Base-by-base conservation (phyloP, 2,329 filamentous ascomycete species). In the Metarhizium sp. region DNA sequence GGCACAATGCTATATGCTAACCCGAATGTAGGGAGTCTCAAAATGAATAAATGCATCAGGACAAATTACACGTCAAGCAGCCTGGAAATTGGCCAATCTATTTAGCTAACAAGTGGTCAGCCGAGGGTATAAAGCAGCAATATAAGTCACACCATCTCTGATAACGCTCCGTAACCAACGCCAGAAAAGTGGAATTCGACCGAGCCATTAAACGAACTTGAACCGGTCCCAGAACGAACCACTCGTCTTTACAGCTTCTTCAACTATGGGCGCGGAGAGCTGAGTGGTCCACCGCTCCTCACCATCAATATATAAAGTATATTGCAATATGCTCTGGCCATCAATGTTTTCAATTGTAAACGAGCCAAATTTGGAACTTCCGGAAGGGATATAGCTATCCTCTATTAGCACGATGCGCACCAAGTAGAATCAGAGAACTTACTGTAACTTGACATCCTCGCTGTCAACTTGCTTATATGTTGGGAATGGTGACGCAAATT, bases 401-500 rank as follows among this genome's bases (percentile, higher is more conserved):
- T 10, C 14, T 13, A 53, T 63, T 18, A 62, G 59, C 36, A 25
- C 34, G 25, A 6, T 13, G 32, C 10, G 6, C 13, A 11, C 2
- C 10, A 51, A 18, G 13, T 34, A 7, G n/a, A 14, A 29, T n/a
- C 18, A 81, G 13, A 18, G 10, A 13, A 54, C 80, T 75, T 81
- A 95, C 83, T 92, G 90, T 60, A 97, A 78, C 66, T 86, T 79
- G 11, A 96, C 82, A 71, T 97, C 94, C 62, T 92, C 84, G 1
- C 85, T 79, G 61, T 95, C 90, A 1, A 79, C 82, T 70, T 96
- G 90, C 61, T 77, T 78, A 70, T 97, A 99, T 0, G 90, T 92
- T 2, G 86, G 80, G 29, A 92, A 74, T 0, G 94, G 94, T 4
- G 94, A 80, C 62, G 94, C 96, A 67, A 99, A 99, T 78, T 97